Conservation (phyloP, 2,329 filamentous ascomycete species). For the Cytospora paraplurivora region DNA sequence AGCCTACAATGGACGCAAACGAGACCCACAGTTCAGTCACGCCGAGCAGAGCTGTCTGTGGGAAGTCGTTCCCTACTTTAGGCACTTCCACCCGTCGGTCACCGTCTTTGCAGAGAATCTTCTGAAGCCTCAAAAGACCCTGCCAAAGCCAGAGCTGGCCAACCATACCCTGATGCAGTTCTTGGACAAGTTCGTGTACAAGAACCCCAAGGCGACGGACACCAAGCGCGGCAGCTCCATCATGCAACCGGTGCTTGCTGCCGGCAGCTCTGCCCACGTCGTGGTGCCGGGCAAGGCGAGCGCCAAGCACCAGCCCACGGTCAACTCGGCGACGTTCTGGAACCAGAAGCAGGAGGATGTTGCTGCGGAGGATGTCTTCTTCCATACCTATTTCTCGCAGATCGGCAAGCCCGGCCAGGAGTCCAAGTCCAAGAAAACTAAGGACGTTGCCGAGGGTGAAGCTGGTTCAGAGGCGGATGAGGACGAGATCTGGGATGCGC, state of each 20-base stretch:
- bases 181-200: constrained; percentile 97
- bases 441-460: constrained; percentile 47
- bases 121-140: constrained; percentile 67
- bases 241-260: constrained; percentile 81
- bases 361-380: constrained; percentile 91
- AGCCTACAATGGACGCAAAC: constrained; percentile 83
- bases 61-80: constrained; percentile 78
- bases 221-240: constrained; percentile 79
- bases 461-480: constrained; percentile 62
- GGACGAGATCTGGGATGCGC: constrained; percentile 88
- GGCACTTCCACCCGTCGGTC: constrained; percentile 93
- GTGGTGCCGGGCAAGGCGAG: constrained; percentile 56
- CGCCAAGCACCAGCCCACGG: constrained; percentile 41
- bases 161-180: constrained; percentile 93
- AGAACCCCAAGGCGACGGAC: constrained; percentile 77
- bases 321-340: constrained; percentile 93
- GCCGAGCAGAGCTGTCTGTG: constrained; percentile 92
- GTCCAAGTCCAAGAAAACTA: constrained; percentile 40
- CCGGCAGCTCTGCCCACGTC: constrained; percentile 56
- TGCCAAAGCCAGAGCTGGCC: constrained; percentile 86
- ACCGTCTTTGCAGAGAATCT: constrained; percentile 77
- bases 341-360: constrained; percentile 86
- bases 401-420: constrained; percentile 64
- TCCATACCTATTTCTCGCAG: constrained; percentile 92
- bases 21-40: constrained; percentile 88